Percentiles rank a stretch among this genome's conserved stretches.
These are phyloP conservation scores for Ceratocystiopsis brevicomis DNA, from an alignment of 2,329 filamentous ascomycete genomes.

Conservation along the genomic window DNA sequence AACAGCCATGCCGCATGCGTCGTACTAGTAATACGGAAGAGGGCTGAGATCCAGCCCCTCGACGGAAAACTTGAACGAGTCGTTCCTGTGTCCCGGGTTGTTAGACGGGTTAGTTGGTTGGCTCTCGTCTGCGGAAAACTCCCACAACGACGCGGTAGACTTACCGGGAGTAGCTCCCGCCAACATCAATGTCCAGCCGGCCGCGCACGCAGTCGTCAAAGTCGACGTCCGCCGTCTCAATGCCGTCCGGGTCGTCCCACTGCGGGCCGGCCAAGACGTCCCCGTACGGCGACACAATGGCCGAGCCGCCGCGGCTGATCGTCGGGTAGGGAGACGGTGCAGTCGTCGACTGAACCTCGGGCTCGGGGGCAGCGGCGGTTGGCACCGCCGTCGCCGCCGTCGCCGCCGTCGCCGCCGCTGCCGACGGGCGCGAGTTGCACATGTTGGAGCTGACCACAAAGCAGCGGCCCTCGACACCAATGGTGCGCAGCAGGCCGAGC, in stretches of 20 bases:
- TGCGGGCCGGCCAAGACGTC: conserved; percentile 64
- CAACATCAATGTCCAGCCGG: conserved; percentile 64
- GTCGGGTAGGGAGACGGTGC: neutral
- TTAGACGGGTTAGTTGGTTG: too few relatives aligned
- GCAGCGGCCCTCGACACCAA: conserved; percentile 63
- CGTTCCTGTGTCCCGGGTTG: neutral
- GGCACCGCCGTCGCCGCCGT: neutral
- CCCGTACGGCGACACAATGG: conserved; percentile 61
- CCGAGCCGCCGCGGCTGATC: conserved; percentile 51
- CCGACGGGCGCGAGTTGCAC: conserved; percentile 41
- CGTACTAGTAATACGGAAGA: too few relatives aligned
- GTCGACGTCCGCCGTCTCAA: conserved; percentile 59
- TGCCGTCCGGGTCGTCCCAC: conserved; percentile 56
- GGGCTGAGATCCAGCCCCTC: neutral
- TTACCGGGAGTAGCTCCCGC: conserved; percentile 66
- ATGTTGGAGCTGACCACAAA: conserved; percentile 80
- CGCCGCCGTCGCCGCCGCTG: conserved; percentile 1
- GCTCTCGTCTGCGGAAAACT: too few relatives aligned
- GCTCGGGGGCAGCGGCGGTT: too few relatives aligned
- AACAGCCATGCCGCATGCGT: too few relatives aligned
- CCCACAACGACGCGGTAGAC: too few relatives aligned
- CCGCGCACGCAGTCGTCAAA: conserved; percentile 76
- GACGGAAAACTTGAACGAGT: neutral
- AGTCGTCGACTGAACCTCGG: neutral
- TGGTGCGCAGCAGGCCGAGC: conserved; percentile 63